These are phyloP conservation scores for Phytopythium cucurbitacearum DNA, from an alignment of 352 stramenopile genomes.

Conservation along the genomic window DNA sequence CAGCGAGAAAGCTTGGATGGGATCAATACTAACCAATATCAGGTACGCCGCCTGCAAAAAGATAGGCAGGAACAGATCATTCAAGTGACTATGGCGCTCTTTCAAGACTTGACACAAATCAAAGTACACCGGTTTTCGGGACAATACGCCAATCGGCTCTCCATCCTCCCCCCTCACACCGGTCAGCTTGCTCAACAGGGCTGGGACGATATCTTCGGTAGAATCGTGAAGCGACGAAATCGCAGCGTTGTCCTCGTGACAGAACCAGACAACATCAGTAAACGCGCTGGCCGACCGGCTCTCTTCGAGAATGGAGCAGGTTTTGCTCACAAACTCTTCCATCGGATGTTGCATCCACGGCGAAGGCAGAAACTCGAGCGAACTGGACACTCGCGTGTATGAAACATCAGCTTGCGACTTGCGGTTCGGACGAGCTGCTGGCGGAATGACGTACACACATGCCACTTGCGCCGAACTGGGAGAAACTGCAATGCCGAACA, in stretches of 20 bases:
- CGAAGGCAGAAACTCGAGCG: constrained; percentile 67
- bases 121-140: constrained; percentile 54
- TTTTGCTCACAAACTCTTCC: constrained; percentile 35
- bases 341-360: constrained; percentile 36
- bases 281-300: constrained; percentile 58
- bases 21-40: constrained; percentile 49
- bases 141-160: constrained; percentile 3
- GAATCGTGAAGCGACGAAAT: constrained; percentile 50
- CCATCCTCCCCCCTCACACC: constrained; percentile 15
- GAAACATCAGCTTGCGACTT: constrained; percentile 83
- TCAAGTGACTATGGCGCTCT: constrained; percentile 25
- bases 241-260: constrained; percentile 61
- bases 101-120: constrained; percentile 56
- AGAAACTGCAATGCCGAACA: constrained; percentile 70
- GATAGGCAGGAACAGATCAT: constrained; percentile 18
- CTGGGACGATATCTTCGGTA: constrained; percentile 44
- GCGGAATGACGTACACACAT: constrained; percentile 66
- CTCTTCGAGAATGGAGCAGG: constrained; percentile 51
- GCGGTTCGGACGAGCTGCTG: constrained; percentile 71
- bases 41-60: constrained; percentile 59
- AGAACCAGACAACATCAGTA: constrained; percentile 74
- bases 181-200: constrained; percentile 52
- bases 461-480: constrained; percentile 66
- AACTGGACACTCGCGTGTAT: constrained; percentile 71
- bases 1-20: constrained; percentile 34